Evolutionary conservation across 805 yeast species (phyloP).

Genomic region (Priceomyces medius): DNA sequence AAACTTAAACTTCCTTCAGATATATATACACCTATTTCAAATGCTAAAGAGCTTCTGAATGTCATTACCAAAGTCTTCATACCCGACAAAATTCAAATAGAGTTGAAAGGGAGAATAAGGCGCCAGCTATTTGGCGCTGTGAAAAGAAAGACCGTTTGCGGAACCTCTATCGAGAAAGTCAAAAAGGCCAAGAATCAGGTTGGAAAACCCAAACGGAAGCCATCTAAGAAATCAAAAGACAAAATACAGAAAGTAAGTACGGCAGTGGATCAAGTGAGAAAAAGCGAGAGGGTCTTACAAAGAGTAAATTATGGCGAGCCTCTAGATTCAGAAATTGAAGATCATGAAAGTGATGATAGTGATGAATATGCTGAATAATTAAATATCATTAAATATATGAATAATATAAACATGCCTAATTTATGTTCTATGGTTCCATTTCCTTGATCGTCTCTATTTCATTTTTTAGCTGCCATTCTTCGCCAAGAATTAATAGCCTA

Average conservation of each 20-base stretch:
- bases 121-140: constrained; percentile 16
- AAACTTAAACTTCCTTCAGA: constrained; percentile 70
- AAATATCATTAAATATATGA: constrained; percentile 4
- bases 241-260: constrained; percentile 13
- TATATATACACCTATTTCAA: constrained; percentile 59
- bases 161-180: constrained; percentile 20
- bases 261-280: constrained; percentile 28
- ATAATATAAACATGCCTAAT: constrained; percentile 5
- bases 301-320: constrained; percentile 35
- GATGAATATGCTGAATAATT: constrained; percentile 6
- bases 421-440: constrained; percentile 32
- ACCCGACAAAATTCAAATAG: constrained; percentile 44
- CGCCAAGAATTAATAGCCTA: constrained; percentile 71
- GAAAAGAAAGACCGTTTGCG: constrained; percentile 23
- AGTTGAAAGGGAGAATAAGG: constrained; percentile 30
- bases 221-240: constrained; percentile 15
- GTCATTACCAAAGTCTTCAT: constrained; percentile 57
- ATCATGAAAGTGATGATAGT: constrained; percentile 5
- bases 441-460: constrained; percentile 43
- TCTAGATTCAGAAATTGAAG: constrained; percentile 15
- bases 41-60: constrained; percentile 56
- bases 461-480: constrained; percentile 64
- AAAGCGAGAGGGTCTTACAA: constrained; percentile 38
- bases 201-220: constrained; percentile 9
- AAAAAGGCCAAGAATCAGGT: constrained; percentile 20